Evolutionary conservation across 352 stramenopile species (phyloP), one percentile per base, ranked within the genome.

Genomic region (Aphanomyces astaci): DNA sequence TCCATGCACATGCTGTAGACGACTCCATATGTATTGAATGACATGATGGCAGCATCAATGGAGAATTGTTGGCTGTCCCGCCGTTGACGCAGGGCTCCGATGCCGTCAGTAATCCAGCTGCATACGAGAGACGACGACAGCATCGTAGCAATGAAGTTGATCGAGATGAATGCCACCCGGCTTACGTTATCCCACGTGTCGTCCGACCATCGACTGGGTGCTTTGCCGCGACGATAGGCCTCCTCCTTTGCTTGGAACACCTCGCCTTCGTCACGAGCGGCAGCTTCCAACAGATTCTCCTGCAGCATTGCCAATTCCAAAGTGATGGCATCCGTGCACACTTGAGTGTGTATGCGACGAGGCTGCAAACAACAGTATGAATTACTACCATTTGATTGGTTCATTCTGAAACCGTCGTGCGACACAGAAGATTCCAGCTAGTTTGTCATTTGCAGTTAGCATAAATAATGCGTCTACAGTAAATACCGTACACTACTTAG

Each of bases 1-100:
- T 65, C 22, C 13, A 65, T 65, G 39, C 56, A 65, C 17, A 36
- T 48, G 7, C 19, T 15, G 56, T 65, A 65, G 5, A 39, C 25
- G 36, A 39, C 27, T 3, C 13, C 36, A 4, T 32, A 51, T 30
- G n/a, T 31, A 2, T 53, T n/a, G 3, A 65, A 27, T 2, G 48
- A 32, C 2, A 24, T 27, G 7, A 9, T 53, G 7, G 56, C 56
- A 11, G 9, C 15, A 3, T n/a, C 56, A 15, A 65, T 15, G 19
- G 56, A 53, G 24, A 65, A 65, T 15, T n/a, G 32, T 9, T 53
- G 45, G n/a, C 19, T 25, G 22, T 24, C 27, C 5, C 11, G 25
- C 7, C 25, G 9, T 33, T 22, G 39, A 54, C 36, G 51, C 15
- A 19, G 36, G 11, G 33, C 56, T 24, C 17, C n/a, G 25, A 51